Base-by-base conservation (phyloP, 1,284 basidiomycete genomes). In the Boletus albobrunnescens region DNA sequence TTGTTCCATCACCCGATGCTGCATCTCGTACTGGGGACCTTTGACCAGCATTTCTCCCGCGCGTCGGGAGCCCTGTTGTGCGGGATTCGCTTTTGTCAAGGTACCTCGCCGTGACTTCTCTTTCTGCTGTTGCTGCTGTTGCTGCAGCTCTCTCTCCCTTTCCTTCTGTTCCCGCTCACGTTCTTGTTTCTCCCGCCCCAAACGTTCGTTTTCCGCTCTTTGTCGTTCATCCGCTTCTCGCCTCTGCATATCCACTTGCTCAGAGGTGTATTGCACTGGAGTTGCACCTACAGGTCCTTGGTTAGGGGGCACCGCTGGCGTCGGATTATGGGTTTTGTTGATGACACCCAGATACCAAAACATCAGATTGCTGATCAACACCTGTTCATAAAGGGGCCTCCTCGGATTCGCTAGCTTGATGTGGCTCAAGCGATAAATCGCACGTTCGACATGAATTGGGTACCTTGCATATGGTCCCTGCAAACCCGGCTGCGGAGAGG, bases 281-380 rank as follows among this genome's bases (percentile, higher is more conserved):
- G 35, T 12, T 5, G 48, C 31, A 33, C 50, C 56, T 11, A 17
- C 42, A 2, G 51, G 40, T 26, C 30, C 64, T 45, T 56, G 59
- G 12, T 56, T 53, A 36, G 69, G 56, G 14, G 70, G 49, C 13
- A 55, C 49, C 23, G 69, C 51, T 17, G 72, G 60, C 26, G 70
- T 55, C 14, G 73, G 63, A 39, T 69, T 77, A 61, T 82, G 83
- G 24, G 82, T 76, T 70, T 88, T 93, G 67, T 98, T 97, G 70
- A 99, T 96, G 54, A 99, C 82, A n/a, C 92, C 91, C 32, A 99
- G 78, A 67, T 99, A 99, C 95, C 95, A 99, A 76, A 99, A 99
- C 94, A 98, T 99, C 57, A 99, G 76, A 67, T 99, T 99, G 60
- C 93, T 96, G 68, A 99, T 99, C 52, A 99, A 73, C 41, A 99